Evolutionary conservation across 2,329 filamentous ascomycete genomes (phyloP), one percentile per base, ranked within the genome.

Genomic region (Phaeoacremonium minimum): DNA sequence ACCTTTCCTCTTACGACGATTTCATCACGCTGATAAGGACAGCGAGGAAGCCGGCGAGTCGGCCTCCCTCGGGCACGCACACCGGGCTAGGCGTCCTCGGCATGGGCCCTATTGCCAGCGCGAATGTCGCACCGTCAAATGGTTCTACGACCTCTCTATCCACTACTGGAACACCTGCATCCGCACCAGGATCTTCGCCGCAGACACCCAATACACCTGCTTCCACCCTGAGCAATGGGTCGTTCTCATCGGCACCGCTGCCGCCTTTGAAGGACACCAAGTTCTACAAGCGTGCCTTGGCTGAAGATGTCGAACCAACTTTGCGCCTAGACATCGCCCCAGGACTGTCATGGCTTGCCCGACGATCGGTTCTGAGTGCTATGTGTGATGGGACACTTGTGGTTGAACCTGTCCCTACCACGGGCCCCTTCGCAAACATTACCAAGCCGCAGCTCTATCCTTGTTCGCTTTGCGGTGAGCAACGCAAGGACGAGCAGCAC

Each of bases 281-380:
- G 46, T 98, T 97, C 56, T 98, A 91, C 67, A 97, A 97, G 66
- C 82, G 93, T 32, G 83, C 82, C 6, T 63, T 97, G 17, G 74
- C 79, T 15, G 93, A 98, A 58, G 93, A 98, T 53, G 87, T 98
- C 38, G 93, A 98, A 56, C 93, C 93, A 1, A 95, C 93, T 0
- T 67, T 98, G 8, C 82, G 93, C 29, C 75, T 98, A 4, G 93
- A 98, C 57, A 75, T 80, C 3, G 90, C 93, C 0, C 93, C 93
- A 0, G 87, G 90, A 1, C 76, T 98, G 18, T 96, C 89, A 1
- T 98, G 93, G 88, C 75, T 98, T 32, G 89, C 87, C 33, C 84
- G 91, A 31, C 82, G 93, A 39, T 86, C 84, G 6, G 89, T 97
- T 5, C 62, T 95, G 26, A 84, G 76, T 42, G 83, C 88, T 35